Base-by-base conservation (phyloP, 805 yeast genomes). In the Metschnikowia shivogae region DNA sequence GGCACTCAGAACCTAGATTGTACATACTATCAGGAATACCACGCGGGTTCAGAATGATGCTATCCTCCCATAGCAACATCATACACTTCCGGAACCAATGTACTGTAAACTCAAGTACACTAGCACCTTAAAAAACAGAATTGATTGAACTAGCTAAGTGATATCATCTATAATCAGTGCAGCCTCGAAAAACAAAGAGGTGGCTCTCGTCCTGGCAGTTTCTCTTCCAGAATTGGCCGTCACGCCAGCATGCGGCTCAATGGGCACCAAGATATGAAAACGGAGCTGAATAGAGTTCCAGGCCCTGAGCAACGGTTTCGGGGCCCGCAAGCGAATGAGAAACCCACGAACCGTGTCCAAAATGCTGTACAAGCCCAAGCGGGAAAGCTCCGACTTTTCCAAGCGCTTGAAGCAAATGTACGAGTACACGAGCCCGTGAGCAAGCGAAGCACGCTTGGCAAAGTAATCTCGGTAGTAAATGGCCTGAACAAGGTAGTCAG, bases 151-250 rank as follows among this genome's bases (percentile, higher is more conserved):
- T 8, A n/a, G 26, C 42, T 39, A 49, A 27, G 43, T 42, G 31
- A 51, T 41, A 36, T 51, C 55, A 36, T 49, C 49, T 37, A 51
- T 46, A 37, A 51, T 45, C 47, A 47, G 50, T 14, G 50, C 44
- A 10, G 51, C 45, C 43, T 51, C 53, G 27, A 49, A 51, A 39
- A 45, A 39, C 24, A 46, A 39, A 9, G 55, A 46, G 3, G 54
- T 48, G 11, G 53, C 53, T 27, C 50, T 37, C 13, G 54, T 46
- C n/a, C 45, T 41, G 28, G 39, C 42, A 14, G 54, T 46, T 9
- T 46, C 43, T 34, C 34, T 39, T 13, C 32, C 42, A 12, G 42
- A 31, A 35, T 31, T 35, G 5, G 47, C 45, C n/a, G 52, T 48
- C 17, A 39, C 32, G 14, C 34, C 37, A 28, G 17, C 9, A 35